Percentiles rank a stretch among this genome's conserved stretches.
These are phyloP conservation scores for Dothideomycetidae sp. DNA, from an alignment of 2,329 filamentous ascomycete genomes.

Conservation along the genomic window DNA sequence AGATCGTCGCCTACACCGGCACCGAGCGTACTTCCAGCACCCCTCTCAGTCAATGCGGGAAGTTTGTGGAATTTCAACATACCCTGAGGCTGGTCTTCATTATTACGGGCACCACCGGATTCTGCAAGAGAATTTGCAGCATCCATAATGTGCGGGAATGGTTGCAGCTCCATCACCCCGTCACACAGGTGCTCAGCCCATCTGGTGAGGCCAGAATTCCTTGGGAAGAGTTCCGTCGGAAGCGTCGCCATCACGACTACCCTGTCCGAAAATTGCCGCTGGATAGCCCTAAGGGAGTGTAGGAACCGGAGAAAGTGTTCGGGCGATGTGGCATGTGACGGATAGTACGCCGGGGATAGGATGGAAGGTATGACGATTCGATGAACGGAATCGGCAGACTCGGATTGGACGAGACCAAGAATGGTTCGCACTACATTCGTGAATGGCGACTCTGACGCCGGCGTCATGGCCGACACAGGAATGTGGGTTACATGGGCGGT, in stretches of 20 bases:
- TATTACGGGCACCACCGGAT: constrained; percentile 37
- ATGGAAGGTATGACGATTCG: constrained; percentile 73
- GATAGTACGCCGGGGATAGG: constrained; percentile 74
- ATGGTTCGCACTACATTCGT: constrained; percentile 44
- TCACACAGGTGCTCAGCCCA: constrained; percentile 81
- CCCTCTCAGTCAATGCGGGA: constrained; percentile 76
- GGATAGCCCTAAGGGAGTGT: constrained; percentile 59
- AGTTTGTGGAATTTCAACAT: constrained; percentile 71
- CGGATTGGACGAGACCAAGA: constrained; percentile 44
- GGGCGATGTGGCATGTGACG: constrained; percentile 53
- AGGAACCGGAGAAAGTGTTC: constrained; percentile 65
- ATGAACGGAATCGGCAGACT: constrained; percentile 51
- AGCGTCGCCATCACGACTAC: constrained; percentile 63
- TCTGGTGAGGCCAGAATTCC: constrained; percentile 58
- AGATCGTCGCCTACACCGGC: constrained; percentile 61
- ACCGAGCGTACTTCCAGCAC: constrained; percentile 54
- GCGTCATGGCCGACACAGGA: constrained; percentile 53
- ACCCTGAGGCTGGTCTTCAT: constrained; percentile 70
- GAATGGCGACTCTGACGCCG: constrained; percentile 43
- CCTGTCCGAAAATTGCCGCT: constrained; percentile 51
- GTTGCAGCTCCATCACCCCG: constrained; percentile 71
- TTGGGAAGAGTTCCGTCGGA: constrained; percentile 65
- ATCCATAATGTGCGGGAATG: constrained; percentile 48
- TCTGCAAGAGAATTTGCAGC: constrained; percentile 32
- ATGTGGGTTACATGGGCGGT: constrained; percentile 31